phyloP scores from a whole-genome alignment of 75 land plant genomes.

The Sequoia sempervirens region DNA sequence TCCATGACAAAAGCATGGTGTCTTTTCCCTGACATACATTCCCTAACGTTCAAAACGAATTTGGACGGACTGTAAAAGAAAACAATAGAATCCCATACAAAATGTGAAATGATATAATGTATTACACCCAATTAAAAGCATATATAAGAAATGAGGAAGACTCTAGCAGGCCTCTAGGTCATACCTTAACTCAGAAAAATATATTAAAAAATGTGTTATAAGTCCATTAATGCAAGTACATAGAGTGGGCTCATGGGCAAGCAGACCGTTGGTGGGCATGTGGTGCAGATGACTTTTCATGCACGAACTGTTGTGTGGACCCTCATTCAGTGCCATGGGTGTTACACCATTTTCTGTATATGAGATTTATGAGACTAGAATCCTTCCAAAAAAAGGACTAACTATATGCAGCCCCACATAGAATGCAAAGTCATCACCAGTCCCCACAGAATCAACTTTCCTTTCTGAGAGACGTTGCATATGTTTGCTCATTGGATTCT shows the following conservation, averaged over 20 bases:
- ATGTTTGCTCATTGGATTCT: not conserved
- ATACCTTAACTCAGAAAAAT: not conserved
- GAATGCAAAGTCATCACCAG: not conserved
- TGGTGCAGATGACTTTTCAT: conserved; percentile 4
- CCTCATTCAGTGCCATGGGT: not conserved
- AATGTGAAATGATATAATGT: not conserved
- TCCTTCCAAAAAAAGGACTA: not conserved
- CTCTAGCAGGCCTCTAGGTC: not conserved
- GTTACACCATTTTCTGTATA: not conserved
- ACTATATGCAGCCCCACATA: not conserved
- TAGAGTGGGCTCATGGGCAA: not conserved
- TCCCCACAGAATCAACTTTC: not conserved
- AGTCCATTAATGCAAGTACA: too few relatives aligned
- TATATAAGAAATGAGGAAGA: not conserved
- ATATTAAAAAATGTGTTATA: too few relatives aligned
- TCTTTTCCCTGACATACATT: not conserved
- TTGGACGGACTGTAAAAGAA: not conserved
- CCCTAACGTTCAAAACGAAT: not conserved
- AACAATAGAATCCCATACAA: not conserved
- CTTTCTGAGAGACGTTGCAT: conserved; percentile 1
- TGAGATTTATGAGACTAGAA: not conserved
- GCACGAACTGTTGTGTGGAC: not conserved
- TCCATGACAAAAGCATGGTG: not conserved
- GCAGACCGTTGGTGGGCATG: not conserved
- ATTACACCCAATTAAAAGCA: not conserved